Percentiles rank a stretch among this genome's conserved stretches.
phyloP scores from a whole-genome alignment of 257 asterid species.

The Penstemon eatonii region DNA sequence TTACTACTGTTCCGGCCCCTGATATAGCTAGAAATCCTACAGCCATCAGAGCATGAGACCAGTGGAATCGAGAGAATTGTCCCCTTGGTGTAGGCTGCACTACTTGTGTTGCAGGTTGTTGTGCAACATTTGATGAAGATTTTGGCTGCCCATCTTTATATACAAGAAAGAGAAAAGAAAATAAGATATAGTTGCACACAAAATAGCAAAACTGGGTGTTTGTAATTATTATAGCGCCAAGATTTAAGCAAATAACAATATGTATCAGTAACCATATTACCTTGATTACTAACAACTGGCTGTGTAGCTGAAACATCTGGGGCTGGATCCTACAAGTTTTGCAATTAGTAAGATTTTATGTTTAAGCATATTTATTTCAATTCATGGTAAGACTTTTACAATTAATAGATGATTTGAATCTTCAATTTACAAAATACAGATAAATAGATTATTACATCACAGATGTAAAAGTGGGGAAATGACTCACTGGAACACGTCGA shows the following conservation, averaged over 20 bases:
- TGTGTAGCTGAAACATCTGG: conserved; percentile 61
- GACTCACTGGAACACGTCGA: conserved; percentile 89
- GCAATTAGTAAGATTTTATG: conserved; percentile 21
- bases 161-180: conserved; percentile 19
- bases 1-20: conserved; percentile 82
- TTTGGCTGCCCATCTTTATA: conserved; percentile 57
- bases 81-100: conserved; percentile 56
- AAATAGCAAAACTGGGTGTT: conserved; percentile 14
- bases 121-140: conserved; percentile 49
- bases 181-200: conserved; percentile 25
- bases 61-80: conserved; percentile 55
- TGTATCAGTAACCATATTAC: conserved; percentile 32
- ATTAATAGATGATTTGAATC: background rate
- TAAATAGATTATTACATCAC: no score
- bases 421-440: background rate
- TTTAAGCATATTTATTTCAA: conserved; percentile 2
- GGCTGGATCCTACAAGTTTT: conserved; percentile 63
- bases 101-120: conserved; percentile 51
- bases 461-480: background rate
- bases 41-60: conserved; percentile 87
- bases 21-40: conserved; percentile 72
- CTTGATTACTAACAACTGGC: conserved; percentile 54
- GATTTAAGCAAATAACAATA: background rate
- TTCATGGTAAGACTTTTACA: background rate
- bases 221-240: conserved; percentile 2